These are phyloP conservation scores for Zygotorulaspora chibaensis DNA, from an alignment of 805 yeast species.

Conservation along the genomic window DNA sequence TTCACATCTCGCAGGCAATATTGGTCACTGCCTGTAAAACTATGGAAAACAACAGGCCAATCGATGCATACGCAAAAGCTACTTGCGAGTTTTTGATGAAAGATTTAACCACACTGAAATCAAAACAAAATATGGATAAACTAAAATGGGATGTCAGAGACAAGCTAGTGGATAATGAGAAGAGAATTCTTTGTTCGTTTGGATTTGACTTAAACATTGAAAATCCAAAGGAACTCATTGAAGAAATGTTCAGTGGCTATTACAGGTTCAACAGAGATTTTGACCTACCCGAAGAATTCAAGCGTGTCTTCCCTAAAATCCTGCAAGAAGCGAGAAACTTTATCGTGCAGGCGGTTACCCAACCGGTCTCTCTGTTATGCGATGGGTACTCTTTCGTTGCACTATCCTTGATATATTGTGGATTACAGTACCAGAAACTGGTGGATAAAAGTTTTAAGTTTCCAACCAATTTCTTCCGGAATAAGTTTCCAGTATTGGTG, in stretches of 20 bases:
- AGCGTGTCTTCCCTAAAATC: constrained; percentile 29
- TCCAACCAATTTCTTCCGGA: constrained; percentile 31
- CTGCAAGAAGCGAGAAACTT: constrained; percentile 34
- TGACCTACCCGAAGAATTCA: constrained; percentile 28
- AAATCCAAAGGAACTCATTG: constrained; percentile 35
- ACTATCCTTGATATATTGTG: constrained; percentile 30
- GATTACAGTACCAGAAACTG: constrained; percentile 28
- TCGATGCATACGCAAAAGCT: constrained; percentile 33
- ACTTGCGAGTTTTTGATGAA: constrained; percentile 30
- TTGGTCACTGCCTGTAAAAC: constrained; percentile 37
- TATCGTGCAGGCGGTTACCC: constrained; percentile 36
- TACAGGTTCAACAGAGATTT: constrained; percentile 31
- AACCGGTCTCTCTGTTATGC: constrained; percentile 34
- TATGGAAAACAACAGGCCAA: constrained; percentile 36
- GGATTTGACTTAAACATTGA: constrained; percentile 35
- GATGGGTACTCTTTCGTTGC: constrained; percentile 33
- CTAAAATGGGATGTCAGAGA: constrained; percentile 37
- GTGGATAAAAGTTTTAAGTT: constrained; percentile 28
- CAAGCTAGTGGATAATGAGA: constrained; percentile 32
- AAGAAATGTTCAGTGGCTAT: constrained; percentile 34
- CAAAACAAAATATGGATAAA: constrained; percentile 31
- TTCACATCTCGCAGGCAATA: constrained; percentile 33
- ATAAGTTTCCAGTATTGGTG: constrained; percentile 26
- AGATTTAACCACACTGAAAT: constrained; percentile 20
- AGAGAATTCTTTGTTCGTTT: constrained; percentile 28